A percentile compares a stretch with the other conserved stretches of the same genome.
These are phyloP conservation scores for Neurospora sp. DNA, from an alignment of 2,329 filamentous ascomycete species.

Conservation along the genomic window DNA sequence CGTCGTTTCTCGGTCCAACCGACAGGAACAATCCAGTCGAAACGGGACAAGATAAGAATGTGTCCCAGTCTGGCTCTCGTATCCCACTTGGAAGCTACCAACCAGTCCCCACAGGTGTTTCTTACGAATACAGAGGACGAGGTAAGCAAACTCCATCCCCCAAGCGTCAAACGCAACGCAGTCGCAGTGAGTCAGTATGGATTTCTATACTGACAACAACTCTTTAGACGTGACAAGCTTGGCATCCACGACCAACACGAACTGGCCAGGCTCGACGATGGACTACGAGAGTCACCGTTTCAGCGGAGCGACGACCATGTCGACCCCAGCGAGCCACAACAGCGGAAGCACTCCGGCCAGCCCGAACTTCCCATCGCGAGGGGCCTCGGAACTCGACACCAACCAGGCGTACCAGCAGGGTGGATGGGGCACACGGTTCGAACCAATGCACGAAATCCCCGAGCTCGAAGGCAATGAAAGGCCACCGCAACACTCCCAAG, in stretches of 20 bases:
- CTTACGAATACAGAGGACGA: not conserved
- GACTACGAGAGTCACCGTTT: not conserved
- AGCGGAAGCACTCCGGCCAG: not conserved
- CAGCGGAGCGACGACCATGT: not conserved
- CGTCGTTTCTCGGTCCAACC: not conserved
- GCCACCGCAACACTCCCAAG: not conserved
- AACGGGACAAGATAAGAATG: not conserved
- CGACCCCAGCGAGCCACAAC: not conserved
- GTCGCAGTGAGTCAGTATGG: not conserved
- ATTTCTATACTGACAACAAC: not conserved
- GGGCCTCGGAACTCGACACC: not conserved
- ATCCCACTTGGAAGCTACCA: not conserved
- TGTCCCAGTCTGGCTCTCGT: not conserved
- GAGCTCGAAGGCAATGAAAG: not conserved
- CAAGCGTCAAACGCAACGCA: not conserved
- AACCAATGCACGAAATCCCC: not conserved
- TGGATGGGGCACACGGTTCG: not conserved
- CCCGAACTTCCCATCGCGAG: not conserved
- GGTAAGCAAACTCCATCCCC: not conserved
- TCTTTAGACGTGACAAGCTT: not conserved
- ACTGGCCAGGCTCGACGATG: not conserved
- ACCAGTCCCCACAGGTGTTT: not conserved
- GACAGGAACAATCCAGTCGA: not conserved
- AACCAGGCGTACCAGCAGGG: not conserved
- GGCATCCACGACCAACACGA: not conserved